Conservation (phyloP, 164 flowering plant species). For the Vitis riparia region DNA sequence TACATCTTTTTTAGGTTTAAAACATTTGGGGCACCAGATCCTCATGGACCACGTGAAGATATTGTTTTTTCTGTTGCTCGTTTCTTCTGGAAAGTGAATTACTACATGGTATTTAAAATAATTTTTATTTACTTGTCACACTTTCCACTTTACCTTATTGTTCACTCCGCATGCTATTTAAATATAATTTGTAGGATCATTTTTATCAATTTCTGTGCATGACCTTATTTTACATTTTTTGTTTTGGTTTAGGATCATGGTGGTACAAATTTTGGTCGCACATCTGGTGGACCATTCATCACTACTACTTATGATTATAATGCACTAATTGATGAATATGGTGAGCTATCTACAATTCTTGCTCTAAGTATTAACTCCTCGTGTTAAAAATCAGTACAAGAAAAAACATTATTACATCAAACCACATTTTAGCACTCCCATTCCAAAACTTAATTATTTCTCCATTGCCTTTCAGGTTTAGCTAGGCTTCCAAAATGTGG, state of each 20-base stretch:
- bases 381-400: too few species aligned
- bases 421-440: neutral
- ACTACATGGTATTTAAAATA: conserved; percentile 75
- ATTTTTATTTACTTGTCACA: neutral
- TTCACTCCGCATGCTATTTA: neutral
- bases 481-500: conserved; percentile 97
- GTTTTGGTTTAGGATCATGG: conserved; percentile 77
- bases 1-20: conserved; percentile 61
- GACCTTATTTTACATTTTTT: neutral
- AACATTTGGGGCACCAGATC: conserved; percentile 84
- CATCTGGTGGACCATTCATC: conserved; percentile 96
- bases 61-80: conserved; percentile 93
- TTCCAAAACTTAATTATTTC: neutral
- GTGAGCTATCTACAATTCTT: conserved; percentile 31
- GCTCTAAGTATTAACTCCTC: neutral
- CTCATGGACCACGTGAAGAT: conserved; percentile 95
- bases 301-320: conserved; percentile 98
- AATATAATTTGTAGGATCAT: neutral
- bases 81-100: conserved; percentile 93
- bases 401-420: too few species aligned
- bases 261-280: conserved; percentile 98
- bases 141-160: neutral
- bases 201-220: neutral
- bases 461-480: conserved; percentile 50
- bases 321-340: conserved; percentile 99